phyloP scores from a whole-genome alignment of 306 rosid genomes.

The Prunus mongolica region DNA sequence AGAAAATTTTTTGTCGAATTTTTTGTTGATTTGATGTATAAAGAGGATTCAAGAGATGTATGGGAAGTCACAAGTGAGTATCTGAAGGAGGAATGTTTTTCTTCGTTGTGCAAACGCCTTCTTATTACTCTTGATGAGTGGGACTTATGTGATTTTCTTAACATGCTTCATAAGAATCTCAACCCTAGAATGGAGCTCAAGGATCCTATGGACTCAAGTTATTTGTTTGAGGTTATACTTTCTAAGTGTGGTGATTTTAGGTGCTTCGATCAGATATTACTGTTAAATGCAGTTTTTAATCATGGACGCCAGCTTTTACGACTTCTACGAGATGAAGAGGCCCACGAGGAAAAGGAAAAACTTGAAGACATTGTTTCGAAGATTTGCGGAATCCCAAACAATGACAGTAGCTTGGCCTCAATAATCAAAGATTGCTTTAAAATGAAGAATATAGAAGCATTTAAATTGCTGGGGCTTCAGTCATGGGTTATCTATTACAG shows the following conservation, averaged over 20 bases:
- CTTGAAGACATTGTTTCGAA: constrained; percentile 44
- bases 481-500: constrained; percentile 70
- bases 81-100: constrained; percentile 63
- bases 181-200: constrained; percentile 37
- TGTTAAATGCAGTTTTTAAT: constrained; percentile 62
- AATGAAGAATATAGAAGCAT: constrained; percentile 42
- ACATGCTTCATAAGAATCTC: constrained; percentile 45
- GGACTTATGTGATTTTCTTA: constrained; percentile 56
- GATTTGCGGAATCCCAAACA: constrained; percentile 49
- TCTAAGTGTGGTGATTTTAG: constrained; percentile 46
- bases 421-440: constrained; percentile 37
- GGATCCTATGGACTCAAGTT: constrained; percentile 35
- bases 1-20: constrained; percentile 54
- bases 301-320: constrained; percentile 70
- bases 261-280: constrained; percentile 61
- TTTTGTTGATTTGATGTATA: constrained; percentile 65
- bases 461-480: constrained; percentile 72
- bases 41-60: constrained; percentile 53
- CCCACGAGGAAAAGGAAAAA: constrained; percentile 35
- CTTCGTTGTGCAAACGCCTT: constrained; percentile 71
- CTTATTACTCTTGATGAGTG: constrained; percentile 72
- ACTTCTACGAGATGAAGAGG: constrained; percentile 64
- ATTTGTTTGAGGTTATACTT: constrained; percentile 62
- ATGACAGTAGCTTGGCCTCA: constrained; percentile 40
- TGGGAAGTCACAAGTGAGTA: constrained; percentile 66